A percentile compares a stretch with the other conserved stretches of the same genome.
Conservation (phyloP, 805 yeast genomes). For the Hyphopichia homilentoma region DNA sequence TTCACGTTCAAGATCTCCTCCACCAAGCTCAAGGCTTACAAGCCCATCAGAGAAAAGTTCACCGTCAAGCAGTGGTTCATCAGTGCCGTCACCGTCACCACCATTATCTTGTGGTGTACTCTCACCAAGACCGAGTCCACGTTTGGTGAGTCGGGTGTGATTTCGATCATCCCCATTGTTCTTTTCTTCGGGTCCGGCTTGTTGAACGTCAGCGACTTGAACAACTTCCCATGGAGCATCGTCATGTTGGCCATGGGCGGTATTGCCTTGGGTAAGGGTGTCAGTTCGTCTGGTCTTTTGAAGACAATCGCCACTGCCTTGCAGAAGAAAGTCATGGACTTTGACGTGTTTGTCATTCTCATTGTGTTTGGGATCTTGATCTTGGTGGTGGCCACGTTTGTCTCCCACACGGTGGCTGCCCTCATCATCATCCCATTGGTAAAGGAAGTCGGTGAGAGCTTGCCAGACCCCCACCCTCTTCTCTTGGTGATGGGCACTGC, state of each 20-base stretch:
- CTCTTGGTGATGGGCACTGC: constrained; percentile 66
- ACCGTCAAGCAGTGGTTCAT: constrained; percentile 74
- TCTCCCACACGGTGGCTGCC: constrained; percentile 96
- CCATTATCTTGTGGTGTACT: constrained; percentile 88
- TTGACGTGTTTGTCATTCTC: constrained; percentile 70
- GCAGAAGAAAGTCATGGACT: constrained; percentile 59
- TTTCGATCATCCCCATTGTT: constrained; percentile 86
- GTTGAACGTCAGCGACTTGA: constrained; percentile 84
- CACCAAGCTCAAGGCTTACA: constrained; percentile 51
- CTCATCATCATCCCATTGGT: constrained; percentile 88
- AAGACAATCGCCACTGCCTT: constrained; percentile 71
- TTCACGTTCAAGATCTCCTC: constrained; percentile 51
- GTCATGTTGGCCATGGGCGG: constrained; percentile 98
- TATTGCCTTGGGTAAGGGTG: constrained; percentile 91
- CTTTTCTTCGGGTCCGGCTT: constrained; percentile 91
- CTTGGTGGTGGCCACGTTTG: constrained; percentile 85
- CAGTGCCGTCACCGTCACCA: constrained; percentile 57
- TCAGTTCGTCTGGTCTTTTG: constrained; percentile 83
- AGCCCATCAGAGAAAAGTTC: constrained; percentile 62
- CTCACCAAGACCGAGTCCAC: constrained; percentile 67
- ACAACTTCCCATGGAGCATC: constrained; percentile 95
- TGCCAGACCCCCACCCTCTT: constrained; percentile 81
- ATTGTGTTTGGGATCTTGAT: constrained; percentile 79
- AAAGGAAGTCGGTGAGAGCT: constrained; percentile 76
- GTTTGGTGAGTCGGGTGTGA: constrained; percentile 96